Base-by-base conservation (phyloP, 2,329 filamentous ascomycete genomes). In the Curvularia spicifera region DNA sequence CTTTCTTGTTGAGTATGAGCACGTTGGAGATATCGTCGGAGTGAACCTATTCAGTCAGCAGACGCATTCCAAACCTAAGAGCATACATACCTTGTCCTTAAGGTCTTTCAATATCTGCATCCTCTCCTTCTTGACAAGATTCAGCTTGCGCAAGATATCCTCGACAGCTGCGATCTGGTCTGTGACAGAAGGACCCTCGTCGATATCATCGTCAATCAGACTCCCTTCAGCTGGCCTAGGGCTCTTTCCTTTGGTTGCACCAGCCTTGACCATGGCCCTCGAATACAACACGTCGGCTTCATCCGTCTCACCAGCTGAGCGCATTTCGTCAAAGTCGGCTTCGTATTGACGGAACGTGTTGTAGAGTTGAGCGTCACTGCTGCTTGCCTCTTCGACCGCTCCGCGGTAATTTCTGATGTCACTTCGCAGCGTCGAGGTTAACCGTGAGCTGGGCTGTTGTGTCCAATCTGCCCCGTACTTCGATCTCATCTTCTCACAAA, bases 401-500 rank as follows among this genome's bases (percentile, higher is more conserved):
- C 93, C 90, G 29, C 89, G 87, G 72, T 98, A 97, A 70, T 90
- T 94, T 60, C 90, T 85, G 52, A 98, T 90, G 73, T 99, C 95
- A 57, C 87, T 89, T 54, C 93, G 86, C 49, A 99, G 80, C 0
- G 94, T 98, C 4, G 91, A 88, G 1, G 94, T 99, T 40, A 99
- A 84, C 56, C 91, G 85, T 31, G 91, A 91, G 74, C 94, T 98
- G 10, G 95, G 95, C 71, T 99, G 95, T 71, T 99, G 95, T 18
- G 92, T 97, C 95, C 95, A 99, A 53, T 98, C 94, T 28, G 84
- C 85, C 54, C 94, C 93, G 74, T 98, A 98, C 76, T 99, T 99
- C 12, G 93, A 96, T 46, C 95, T 87, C 95, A 99, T 99, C 82
- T 98, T 99, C 77, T 99, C 95, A 75, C 95, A 99, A 0, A 98